Percentiles rank a stretch among this genome's conserved stretches.
phyloP scores from a whole-genome alignment of 495 filamentous ascomycete species.

The Daldinia childiae region DNA sequence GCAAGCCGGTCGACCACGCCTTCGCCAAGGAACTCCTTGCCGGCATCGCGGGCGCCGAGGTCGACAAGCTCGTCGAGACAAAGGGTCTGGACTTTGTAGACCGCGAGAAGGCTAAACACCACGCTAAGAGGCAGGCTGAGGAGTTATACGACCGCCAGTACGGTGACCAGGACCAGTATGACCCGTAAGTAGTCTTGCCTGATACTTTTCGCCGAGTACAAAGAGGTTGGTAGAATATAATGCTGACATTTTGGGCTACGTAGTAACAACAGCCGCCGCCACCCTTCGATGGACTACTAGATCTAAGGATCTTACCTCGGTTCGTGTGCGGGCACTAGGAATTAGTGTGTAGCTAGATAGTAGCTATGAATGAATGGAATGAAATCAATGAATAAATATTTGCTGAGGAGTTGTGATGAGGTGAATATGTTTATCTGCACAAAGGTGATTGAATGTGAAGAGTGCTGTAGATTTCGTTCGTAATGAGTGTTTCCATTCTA shows the following conservation, averaged over 20 bases:
- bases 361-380: conserved; percentile 14
- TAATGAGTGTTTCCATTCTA: neutral
- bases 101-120: conserved; percentile 69
- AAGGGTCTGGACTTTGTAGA: conserved; percentile 78
- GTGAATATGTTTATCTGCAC: neutral
- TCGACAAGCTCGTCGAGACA: conserved; percentile 82
- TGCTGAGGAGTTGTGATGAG: neutral
- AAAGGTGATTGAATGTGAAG: neutral
- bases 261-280: conserved; percentile 27
- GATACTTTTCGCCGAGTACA: neutral
- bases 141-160: conserved; percentile 70
- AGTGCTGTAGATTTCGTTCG: neutral
- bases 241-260: neutral
- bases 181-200: conserved; percentile 53
- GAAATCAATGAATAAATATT: conserved; percentile 10
- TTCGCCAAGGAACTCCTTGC: conserved; percentile 82
- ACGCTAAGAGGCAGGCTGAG: conserved; percentile 72
- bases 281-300: conserved; percentile 42
- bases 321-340: neutral
- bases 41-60: conserved; percentile 75
- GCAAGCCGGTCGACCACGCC: conserved; percentile 73
- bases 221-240: neutral
- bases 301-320: neutral
- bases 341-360: neutral
- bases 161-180: conserved; percentile 56